Base-by-base conservation (phyloP, 306 rosid species). In the Quercus bicolor region DNA sequence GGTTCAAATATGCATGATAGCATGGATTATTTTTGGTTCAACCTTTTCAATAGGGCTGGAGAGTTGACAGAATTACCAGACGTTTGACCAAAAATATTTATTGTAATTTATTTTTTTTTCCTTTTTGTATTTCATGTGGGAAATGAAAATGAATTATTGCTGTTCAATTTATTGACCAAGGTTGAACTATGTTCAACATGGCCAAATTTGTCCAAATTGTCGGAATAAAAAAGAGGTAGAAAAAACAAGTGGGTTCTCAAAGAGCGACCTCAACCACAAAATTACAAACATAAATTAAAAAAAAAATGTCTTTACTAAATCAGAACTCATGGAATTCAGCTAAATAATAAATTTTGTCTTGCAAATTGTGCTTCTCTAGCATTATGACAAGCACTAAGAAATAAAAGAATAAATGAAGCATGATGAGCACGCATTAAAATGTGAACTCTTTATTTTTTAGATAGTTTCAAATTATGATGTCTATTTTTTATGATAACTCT, bases 1-100 rank as follows among this genome's bases (percentile, higher is more conserved):
- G 76, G 69, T 83, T 76, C 83, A 4, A 75, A 72, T 53, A 64
- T 62, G 77, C 37, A 83, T 29, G 80, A 81, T 33, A 82, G 45
- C 70, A 74, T 86, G 91, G 90, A 92, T 4, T 90, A 92, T 4
- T 92, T 92, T 79, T 92, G 97, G 98, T 80, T 70, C 51, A 75
- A 90, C 66, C 68, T 86, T 76, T 89, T 89, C 71, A 72, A 80
- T 0, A 75, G 86, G 79, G 86, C 92, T 18, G 97, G 77, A 33
- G 91, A 91, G 29, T 75, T 87, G 64, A 54, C 84, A 0, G 83
- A 85, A 69, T 73, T 84, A 3, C 69, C 84, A 16, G 83, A 75
- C 29, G 60, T 85, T 70, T 85, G 78, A 84, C 16, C 1, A 8
- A 34, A 71, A n/a, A 24, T 53, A 24, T 56, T 70, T 51, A 6